These are phyloP conservation scores for Corylus americana DNA, from an alignment of 306 rosid species.

Conservation along the genomic window DNA sequence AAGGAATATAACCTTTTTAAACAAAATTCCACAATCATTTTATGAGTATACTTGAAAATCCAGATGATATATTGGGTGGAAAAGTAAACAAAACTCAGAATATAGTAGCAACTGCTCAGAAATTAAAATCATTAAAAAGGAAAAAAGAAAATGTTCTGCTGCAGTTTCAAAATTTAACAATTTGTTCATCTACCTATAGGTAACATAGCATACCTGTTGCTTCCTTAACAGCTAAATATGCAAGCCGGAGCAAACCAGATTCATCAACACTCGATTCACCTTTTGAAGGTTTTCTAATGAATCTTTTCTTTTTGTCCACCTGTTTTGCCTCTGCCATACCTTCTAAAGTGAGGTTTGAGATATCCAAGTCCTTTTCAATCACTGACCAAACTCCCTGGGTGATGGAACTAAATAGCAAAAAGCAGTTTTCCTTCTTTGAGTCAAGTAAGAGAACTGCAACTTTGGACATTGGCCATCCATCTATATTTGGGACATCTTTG, in stretches of 20 bases:
- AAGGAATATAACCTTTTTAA: background rate
- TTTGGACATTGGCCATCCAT: slow-evolving; percentile 78
- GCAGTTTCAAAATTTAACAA: background rate
- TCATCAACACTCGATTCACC: slow-evolving; percentile 45
- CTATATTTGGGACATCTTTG: slow-evolving; percentile 50
- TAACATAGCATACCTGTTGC: slow-evolving; percentile 57
- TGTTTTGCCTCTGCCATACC: slow-evolving; percentile 29
- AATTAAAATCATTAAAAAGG: background rate
- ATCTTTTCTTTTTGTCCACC: slow-evolving; percentile 46
- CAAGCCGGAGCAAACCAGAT: slow-evolving; percentile 51
- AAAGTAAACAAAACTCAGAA: background rate
- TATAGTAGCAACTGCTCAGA: background rate
- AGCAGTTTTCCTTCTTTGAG: slow-evolving; percentile 61
- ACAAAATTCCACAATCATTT: background rate
- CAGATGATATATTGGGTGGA: background rate
- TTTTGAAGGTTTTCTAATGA: slow-evolving; percentile 43
- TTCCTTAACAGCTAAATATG: slow-evolving; percentile 70
- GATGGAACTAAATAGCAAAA: slow-evolving; percentile 48
- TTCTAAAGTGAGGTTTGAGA: slow-evolving; percentile 40
- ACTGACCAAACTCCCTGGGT: slow-evolving; percentile 76
- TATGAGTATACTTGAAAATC: background rate
- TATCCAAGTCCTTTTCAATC: slow-evolving; percentile 57
- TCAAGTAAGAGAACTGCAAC: slow-evolving; percentile 70
- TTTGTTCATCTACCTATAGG: background rate
- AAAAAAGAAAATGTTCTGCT: background rate